Evolutionary conservation across 176 grass and related monocot genomes (phyloP), one percentile per base, ranked within the genome.

Genomic region (Tillandsia leiboldiana): DNA sequence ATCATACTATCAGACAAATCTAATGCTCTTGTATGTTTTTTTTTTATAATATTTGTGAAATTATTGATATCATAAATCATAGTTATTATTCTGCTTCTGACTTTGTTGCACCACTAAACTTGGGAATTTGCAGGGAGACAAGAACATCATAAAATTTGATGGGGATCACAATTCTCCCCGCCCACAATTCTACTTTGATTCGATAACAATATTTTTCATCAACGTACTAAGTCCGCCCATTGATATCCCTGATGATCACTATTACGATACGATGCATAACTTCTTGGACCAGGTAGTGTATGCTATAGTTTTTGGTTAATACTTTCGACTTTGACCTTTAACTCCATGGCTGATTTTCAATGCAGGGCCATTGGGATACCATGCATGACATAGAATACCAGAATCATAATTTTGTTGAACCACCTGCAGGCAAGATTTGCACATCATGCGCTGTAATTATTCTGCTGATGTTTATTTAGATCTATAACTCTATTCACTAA

Each of bases 61-160:
- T 33, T 33, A 33, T 5, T 33, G 29, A 42, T 42, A 42, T 42
- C 33, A 42, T 42, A 42, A 6, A 42, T 7, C 61, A 74, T 87
- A 28, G 24, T 75, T 57, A 66, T 15, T 24, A 24, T 24, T 24
- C 24, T 24, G 1, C 24, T 24, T 24, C 24, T 24, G 24, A 24
- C 24, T 24, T 24, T 24, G 24, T 71, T 71, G 18, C 64, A n/a
- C 57, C 47, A 56, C 15, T 5, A 68, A 71, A 77, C 72, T 64
- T 77, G 29, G 22, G 13, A 53, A 77, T 29, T 72, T 90, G 79
- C 73, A 99, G 94, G 94, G 94, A 68, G 94, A 99, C 57, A 99
- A 99, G 83, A 99, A 99, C 80, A 99, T 99, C 53, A 99, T 99
- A 75, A 99, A 99, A 87, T 99, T 99, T 69, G 94, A 93, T 1